These are phyloP conservation scores for Trichocomaceae sp. DNA, from an alignment of 2,329 filamentous ascomycete genomes.

Conservation along the genomic window DNA sequence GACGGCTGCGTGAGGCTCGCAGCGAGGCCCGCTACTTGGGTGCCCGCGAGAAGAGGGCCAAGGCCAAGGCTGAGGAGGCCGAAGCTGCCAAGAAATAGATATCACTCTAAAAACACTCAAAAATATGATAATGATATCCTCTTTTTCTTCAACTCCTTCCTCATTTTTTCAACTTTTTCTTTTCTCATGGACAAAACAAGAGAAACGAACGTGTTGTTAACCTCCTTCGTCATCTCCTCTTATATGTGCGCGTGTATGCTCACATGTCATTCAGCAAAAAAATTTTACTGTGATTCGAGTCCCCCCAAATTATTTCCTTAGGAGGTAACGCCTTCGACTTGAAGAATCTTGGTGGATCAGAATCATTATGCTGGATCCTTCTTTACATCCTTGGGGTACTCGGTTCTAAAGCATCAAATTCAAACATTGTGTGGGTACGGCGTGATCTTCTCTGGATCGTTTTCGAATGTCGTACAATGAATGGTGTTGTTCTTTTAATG, in stretches of 20 bases:
- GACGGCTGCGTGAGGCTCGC: slow-evolving; percentile 75
- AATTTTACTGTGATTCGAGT: background rate
- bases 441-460: slow-evolving; percentile 8
- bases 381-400: slow-evolving; percentile 1
- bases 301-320: background rate
- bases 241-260: slow-evolving; percentile 5
- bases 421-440: slow-evolving; percentile 12
- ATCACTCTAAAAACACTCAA: slow-evolving; percentile 21
- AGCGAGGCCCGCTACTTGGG: slow-evolving; percentile 75
- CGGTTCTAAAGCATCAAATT: slow-evolving; percentile 4
- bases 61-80: slow-evolving; percentile 68
- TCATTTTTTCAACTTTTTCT: background rate
- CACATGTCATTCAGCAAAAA: background rate
- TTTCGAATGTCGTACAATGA: slow-evolving; percentile 8
- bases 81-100: slow-evolving; percentile 49
- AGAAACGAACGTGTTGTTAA: slow-evolving; percentile 26
- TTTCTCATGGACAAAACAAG: slow-evolving; percentile 30
- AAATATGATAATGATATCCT: slow-evolving; percentile 16
- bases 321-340: background rate
- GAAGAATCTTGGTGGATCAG: background rate
- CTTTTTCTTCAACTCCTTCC: slow-evolving; percentile 17
- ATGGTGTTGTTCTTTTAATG: slow-evolving; percentile 9
- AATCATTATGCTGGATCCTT: background rate
- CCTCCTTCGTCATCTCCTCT: slow-evolving; percentile 1
- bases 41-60: slow-evolving; percentile 85